These are phyloP conservation scores for Cicer chorassanicum DNA, from an alignment of 306 rosid species.

Conservation along the genomic window DNA sequence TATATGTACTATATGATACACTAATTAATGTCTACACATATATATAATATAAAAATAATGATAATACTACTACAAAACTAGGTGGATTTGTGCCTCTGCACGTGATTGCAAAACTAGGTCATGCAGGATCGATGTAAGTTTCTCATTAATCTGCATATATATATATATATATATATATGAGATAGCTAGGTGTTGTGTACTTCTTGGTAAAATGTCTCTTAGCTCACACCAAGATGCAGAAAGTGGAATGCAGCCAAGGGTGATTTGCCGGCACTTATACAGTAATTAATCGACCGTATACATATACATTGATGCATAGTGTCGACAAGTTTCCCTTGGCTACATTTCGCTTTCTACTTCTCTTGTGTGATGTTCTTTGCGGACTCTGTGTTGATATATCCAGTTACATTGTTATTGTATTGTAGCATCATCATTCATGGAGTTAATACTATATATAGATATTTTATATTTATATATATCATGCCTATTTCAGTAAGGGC, in stretches of 20 bases:
- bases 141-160: too few species aligned
- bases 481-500: too few species aligned
- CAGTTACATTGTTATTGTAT: not conserved
- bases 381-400: not conserved
- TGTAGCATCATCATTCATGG: not conserved
- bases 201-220: too few species aligned
- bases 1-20: not conserved
- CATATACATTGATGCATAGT: too few species aligned
- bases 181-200: too few species aligned
- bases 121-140: not conserved
- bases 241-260: slow-evolving; percentile 51
- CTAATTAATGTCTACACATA: not conserved
- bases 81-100: slow-evolving; percentile 18
- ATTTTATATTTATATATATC: too few species aligned
- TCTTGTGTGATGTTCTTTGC: slow-evolving; percentile 34
- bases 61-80: too few species aligned
- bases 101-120: not conserved
- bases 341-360: slow-evolving; percentile 40
- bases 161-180: too few species aligned
- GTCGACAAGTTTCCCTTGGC: slow-evolving; percentile 49
- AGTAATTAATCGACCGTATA: too few species aligned
- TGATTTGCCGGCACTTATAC: slow-evolving; percentile 44
- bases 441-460: not conserved
- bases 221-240: not conserved
- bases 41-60: too few species aligned